Evolutionary conservation across 495 filamentous ascomycete genomes (phyloP).

Genomic region (Lasiosphaeria ovina): DNA sequence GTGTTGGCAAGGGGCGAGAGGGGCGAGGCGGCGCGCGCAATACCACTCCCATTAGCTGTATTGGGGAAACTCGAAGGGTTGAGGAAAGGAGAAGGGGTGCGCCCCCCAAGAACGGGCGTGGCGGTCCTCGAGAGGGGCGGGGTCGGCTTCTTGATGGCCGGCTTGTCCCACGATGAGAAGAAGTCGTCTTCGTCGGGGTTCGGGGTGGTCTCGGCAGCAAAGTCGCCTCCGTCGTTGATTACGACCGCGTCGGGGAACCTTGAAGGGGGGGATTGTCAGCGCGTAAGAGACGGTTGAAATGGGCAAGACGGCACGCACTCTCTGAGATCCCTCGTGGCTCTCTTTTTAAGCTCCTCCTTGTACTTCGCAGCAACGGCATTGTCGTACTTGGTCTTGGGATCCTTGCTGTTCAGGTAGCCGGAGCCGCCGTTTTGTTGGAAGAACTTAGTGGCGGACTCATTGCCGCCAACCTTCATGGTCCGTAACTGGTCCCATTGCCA

Average conservation of each 20-base stretch:
- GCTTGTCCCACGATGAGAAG: slow-evolving; percentile 99
- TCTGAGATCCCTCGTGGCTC: slow-evolving; percentile 74
- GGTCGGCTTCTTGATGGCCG: slow-evolving; percentile 92
- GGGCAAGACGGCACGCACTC: slow-evolving; percentile 54
- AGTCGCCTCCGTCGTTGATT: slow-evolving; percentile 70
- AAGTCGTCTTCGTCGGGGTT: slow-evolving; percentile 89
- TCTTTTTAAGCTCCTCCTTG: slow-evolving; percentile 87
- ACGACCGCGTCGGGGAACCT: slow-evolving; percentile 86
- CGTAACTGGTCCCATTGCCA: slow-evolving; percentile 99
- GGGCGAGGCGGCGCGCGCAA: slow-evolving; percentile 75
- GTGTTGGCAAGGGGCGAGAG: slow-evolving; percentile 76
- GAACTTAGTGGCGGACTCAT: slow-evolving; percentile 96
- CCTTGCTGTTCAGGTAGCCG: slow-evolving; percentile 90
- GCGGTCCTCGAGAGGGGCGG: slow-evolving; percentile 89
- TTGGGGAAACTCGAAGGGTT: slow-evolving; percentile 24
- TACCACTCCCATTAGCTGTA: slow-evolving; percentile 59
- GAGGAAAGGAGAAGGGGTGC: slow-evolving; percentile 86
- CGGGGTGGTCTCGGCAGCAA: slow-evolving; percentile 66
- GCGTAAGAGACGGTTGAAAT: background rate
- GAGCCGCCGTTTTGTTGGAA: slow-evolving; percentile 95
- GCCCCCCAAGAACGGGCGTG: slow-evolving; percentile 80
- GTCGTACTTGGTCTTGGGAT: slow-evolving; percentile 94
- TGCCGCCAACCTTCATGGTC: slow-evolving; percentile 97
- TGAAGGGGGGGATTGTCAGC: slow-evolving; percentile 13
- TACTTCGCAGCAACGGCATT: slow-evolving; percentile 88